phyloP scores from a whole-genome alignment of 208 protist species.

The Crithidia brevicula region DNA sequence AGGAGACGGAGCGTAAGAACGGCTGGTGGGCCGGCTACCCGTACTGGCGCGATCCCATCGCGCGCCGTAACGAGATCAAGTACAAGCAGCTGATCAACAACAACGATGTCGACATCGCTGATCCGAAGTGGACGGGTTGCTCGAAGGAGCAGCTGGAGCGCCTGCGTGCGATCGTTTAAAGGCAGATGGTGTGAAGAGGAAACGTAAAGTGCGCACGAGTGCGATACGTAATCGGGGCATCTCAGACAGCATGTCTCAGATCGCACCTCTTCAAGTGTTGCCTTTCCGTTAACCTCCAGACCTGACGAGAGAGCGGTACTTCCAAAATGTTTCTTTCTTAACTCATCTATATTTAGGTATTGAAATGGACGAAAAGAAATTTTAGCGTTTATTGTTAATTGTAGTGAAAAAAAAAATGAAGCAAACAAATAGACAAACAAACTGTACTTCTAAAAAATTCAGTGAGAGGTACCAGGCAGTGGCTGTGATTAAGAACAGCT shows the following conservation, averaged over 20 bases:
- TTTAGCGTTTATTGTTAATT: slow-evolving; percentile 12
- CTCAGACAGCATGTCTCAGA: neutral
- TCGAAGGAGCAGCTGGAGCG: slow-evolving; percentile 78
- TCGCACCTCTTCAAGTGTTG: neutral
- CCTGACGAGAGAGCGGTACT: slow-evolving; percentile 5
- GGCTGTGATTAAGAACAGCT: neutral
- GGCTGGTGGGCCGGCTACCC: slow-evolving; percentile 91
- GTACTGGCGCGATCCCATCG: slow-evolving; percentile 93
- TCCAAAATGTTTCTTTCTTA: slow-evolving; percentile 19
- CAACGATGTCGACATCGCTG: slow-evolving; percentile 88
- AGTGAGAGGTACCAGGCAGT: neutral
- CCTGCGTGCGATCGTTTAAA: slow-evolving; percentile 66
- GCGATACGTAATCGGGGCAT: neutral
- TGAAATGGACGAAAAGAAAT: neutral
- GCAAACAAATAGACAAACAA: neutral
- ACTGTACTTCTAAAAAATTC: neutral
- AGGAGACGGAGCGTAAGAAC: slow-evolving; percentile 90
- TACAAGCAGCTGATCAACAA: slow-evolving; percentile 89
- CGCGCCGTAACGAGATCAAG: slow-evolving; percentile 83
- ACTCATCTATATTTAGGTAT: slow-evolving; percentile 18
- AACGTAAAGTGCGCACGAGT: neutral
- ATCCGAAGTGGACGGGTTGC: slow-evolving; percentile 92
- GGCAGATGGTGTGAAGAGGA: neutral
- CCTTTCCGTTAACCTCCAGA: slow-evolving; percentile 9
- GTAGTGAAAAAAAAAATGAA: slow-evolving; percentile 20